These are phyloP conservation scores for Gracilariopsis chorda DNA, from an alignment of 23 red algal species.

Conservation along the genomic window DNA sequence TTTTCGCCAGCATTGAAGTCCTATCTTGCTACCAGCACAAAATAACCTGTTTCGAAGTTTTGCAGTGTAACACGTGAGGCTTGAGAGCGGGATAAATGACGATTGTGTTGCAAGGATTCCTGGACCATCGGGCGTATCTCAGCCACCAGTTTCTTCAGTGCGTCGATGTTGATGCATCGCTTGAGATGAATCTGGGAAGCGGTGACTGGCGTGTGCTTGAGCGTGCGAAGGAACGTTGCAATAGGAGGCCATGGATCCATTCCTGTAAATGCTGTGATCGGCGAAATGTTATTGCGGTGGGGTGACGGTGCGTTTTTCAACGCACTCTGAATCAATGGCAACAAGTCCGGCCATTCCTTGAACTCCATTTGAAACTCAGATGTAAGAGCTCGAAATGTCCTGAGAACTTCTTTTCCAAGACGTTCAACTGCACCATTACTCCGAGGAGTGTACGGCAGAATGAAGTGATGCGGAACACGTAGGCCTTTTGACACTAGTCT, in stretches of 20 bases:
- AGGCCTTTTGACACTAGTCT: background rate
- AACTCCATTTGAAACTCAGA: background rate
- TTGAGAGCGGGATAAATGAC: background rate
- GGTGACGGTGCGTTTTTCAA: background rate
- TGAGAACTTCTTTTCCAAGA: background rate
- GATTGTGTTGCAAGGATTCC: background rate
- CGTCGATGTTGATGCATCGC: background rate
- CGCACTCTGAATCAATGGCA: background rate
- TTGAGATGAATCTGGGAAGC: background rate
- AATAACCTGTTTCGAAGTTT: background rate
- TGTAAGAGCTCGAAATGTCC: background rate
- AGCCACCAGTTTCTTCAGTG: background rate
- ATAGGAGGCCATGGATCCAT: background rate
- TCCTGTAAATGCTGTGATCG: background rate
- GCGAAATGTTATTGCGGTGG: background rate
- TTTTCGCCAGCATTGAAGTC: background rate
- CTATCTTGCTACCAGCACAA: background rate
- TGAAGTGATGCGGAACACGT: background rate
- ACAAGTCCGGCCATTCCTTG: background rate
- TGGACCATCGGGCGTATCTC: background rate
- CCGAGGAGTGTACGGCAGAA: background rate
- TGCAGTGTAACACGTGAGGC: background rate
- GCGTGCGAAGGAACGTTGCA: background rate
- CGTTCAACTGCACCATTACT: background rate
- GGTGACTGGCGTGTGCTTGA: background rate